Base-by-base conservation (phyloP, 192 early-diverging fungal genomes). In the Coemansia sp. region DNA sequence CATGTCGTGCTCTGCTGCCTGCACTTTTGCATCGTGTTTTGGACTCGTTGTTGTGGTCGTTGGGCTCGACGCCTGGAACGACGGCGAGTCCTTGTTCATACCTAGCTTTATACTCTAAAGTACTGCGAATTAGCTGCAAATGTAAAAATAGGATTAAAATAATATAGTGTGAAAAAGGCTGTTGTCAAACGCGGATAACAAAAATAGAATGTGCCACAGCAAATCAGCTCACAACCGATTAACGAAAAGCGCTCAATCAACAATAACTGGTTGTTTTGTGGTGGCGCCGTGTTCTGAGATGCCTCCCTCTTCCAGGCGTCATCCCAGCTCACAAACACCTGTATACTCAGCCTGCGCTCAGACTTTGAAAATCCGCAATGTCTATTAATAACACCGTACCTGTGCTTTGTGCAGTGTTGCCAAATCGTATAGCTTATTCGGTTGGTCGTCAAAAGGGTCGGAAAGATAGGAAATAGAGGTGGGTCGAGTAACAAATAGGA, bases 61-160 rank as follows among this genome's bases (percentile, higher is more conserved):
- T 32, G 64, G 55, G 38, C 60, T 61, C 24, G 49, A 50, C 29
- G 24, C 25, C 38, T 50, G 25, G 19, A 61, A 9, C 22, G 60
- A 50, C 60, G 60, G 35, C 27, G 60, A 50, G 29, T 50, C 60
- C 60, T 61, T 15, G 6, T 51, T 56, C 54, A 29, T 27, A 9
- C 24, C 32, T 32, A 8, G 43, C 4, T n/a, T 15, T 45, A 12
- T 32, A 32, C 32, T 32, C 32, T 32, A 32, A 5, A 7, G 1
- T 7, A 32, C 0, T 32, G 32, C 6, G 32, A 32, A 32, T 32
- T 32, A 32, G 32, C 32, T 5, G 5, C 32, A 32, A 32, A 32
- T 32, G 6, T 32, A 32, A 32, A 32, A 32, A 32, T 32, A 32
- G 32, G 32, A 7, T 7, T 32, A 32, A 32, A 32, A 21, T 21